Conservation (phyloP, 768 basidiomycete species). For the Suillus bovinus region DNA sequence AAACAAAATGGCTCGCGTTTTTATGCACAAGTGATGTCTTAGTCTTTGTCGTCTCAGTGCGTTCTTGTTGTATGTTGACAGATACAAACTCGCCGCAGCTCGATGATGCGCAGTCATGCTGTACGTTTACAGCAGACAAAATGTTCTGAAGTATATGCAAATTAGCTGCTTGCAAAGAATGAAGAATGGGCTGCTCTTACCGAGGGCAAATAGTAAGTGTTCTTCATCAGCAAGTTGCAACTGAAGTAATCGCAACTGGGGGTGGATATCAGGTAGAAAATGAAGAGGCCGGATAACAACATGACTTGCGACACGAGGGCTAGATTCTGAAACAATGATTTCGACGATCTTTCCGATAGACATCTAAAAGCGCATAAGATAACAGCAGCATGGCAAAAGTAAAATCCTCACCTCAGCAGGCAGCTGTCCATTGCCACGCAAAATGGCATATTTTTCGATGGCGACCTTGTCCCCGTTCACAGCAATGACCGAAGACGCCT, state of each 20-base stretch:
- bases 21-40: constrained; percentile 10
- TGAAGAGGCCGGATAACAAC: neutral
- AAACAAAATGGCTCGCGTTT: constrained; percentile 6
- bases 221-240: constrained; percentile 9
- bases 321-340: constrained; percentile 5
- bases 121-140: constrained; percentile 24
- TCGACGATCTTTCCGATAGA: constrained; percentile 11
- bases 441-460: constrained; percentile 9
- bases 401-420: constrained; percentile 2
- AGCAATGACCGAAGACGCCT: constrained; percentile 4
- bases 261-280: constrained; percentile 11
- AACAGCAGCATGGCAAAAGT: neutral
- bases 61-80: constrained; percentile 13
- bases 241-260: constrained; percentile 8
- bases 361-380: neutral
- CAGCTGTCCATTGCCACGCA: constrained; percentile 3
- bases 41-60: constrained; percentile 10
- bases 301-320: neutral
- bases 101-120: constrained; percentile 19
- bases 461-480: constrained; percentile 10
- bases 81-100: neutral
- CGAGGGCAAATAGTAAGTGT: neutral
- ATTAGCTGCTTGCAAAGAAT: neutral
- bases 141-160: constrained; percentile 14
- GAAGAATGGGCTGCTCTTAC: neutral